Evolutionary conservation across 805 yeast species (phyloP), one percentile per base, ranked within the genome.

Genomic region (Lachancea sp.): DNA sequence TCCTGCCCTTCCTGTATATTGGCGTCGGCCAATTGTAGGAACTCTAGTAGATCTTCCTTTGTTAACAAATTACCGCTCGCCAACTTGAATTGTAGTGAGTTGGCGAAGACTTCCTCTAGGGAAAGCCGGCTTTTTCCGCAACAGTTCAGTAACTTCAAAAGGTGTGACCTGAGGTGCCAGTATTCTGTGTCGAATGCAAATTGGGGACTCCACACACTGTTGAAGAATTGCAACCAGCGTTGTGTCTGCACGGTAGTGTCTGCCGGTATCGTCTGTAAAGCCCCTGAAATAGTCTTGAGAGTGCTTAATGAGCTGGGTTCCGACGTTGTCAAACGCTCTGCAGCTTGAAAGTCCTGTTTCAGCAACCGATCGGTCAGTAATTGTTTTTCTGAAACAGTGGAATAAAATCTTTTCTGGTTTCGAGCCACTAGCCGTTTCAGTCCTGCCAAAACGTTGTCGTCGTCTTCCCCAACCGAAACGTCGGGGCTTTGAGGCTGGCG

Each of bases 361-460:
- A 40, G 25, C 12, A 55, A 39, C 7, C 41, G 35, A 10, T 42
- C 45, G 7, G 46, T 31, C 10, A 46, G 36, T 15, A 38, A 41
- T 5, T 25, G 46, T n/a, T 30, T 37, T 5, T 39, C 16, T 15
- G 45, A 29, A 15, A 41, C 35, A 7, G 63, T 63, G 1, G 62
- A 57, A 36, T 56, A 63, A 18, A 45, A 47, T 42, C 67, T 55
- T 33, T 54, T 53, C 42, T 57, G 60, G 17, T 54, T 46, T 8
- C 42, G 44, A n/a, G 42, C 33, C 11, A 61, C 62, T 20, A 62
- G 36, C 40, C 56, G 55, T 48, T 59, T 53, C 30, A 63, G 38
- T 2, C 65, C 65, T 13, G 47, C 37, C n/a, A 62, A 41, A n/a
- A 63, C 56, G 45, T 58, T 56, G 39, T 55, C 54, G 7, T 53